Evolutionary conservation across 805 yeast genomes (phyloP), one percentile per base, ranked within the genome.

Genomic region (Pichia nakasei): DNA sequence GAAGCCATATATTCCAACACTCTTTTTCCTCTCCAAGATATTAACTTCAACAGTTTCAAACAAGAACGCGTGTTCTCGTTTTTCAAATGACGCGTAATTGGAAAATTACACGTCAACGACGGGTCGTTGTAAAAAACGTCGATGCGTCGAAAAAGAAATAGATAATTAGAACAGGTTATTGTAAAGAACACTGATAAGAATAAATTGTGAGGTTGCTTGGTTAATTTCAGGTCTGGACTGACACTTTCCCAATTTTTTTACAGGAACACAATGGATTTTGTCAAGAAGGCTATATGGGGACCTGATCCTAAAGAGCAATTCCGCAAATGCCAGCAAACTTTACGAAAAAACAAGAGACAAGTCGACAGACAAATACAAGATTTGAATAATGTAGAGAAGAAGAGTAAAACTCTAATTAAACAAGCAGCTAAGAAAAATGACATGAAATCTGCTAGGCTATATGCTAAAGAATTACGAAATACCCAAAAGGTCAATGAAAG

Each of bases 221-320:
- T n/a, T n/a, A n/a, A n/a, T n/a, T n/a, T n/a, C n/a, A n/a, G n/a
- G n/a, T n/a, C n/a, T n/a, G n/a, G n/a, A n/a, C n/a, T n/a, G n/a
- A n/a, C n/a, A n/a, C n/a, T n/a, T n/a, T n/a, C n/a, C n/a, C n/a
- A n/a, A n/a, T n/a, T n/a, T n/a, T n/a, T n/a, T n/a, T n/a, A n/a
- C n/a, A n/a, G n/a, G 11, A 22, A 18, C 7, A 26, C 15, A 17
- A 91, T 91, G 97, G 87, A 91, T 58, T 82, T 72, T 60, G 61
- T 91, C 29, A 89, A 86, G 66, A 80, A 82, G 59, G 85, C 89
- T 4, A 81, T 91, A 33, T 91, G 94, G 83, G 98, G 98, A 0
- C 97, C 97, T 0, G 96, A 89, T 58, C 96, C 97, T 35, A 82
- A 82, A 56, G 97, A 86, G 56, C 95, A 83, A 56, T 79, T 76